Evolutionary conservation across 1,284 basidiomycete species (phyloP).

Genomic region (Austroboletus novae-zelandiae): DNA sequence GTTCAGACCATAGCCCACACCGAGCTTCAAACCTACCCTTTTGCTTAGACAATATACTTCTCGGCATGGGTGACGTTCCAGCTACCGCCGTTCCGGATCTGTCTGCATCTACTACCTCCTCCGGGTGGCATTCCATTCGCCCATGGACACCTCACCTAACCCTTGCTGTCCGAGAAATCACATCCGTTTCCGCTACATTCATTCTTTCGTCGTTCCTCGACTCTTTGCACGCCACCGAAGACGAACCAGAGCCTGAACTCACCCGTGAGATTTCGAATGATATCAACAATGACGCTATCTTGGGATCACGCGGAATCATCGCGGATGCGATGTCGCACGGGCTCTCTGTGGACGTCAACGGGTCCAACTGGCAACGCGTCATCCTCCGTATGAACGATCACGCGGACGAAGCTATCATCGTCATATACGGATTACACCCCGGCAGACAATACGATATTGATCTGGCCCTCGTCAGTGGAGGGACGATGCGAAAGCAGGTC

Average conservation of each 20-base stretch:
- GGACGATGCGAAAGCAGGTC: constrained; percentile 57
- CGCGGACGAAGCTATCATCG: constrained; percentile 74
- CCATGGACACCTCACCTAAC: constrained; percentile 70
- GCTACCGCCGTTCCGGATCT: constrained; percentile 3
- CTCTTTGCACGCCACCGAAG: constrained; percentile 12
- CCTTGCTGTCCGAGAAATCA: constrained; percentile 70
- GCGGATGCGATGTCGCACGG: constrained; percentile 69
- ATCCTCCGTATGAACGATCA: constrained; percentile 74
- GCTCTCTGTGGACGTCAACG: constrained; percentile 74
- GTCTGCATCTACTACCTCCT: constrained; percentile 13
- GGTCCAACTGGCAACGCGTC: constrained; percentile 69
- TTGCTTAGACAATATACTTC: neutral
- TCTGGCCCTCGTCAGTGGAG: constrained; percentile 64
- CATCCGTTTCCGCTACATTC: constrained; percentile 71
- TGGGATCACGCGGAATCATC: constrained; percentile 44
- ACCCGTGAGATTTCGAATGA: constrained; percentile 34
- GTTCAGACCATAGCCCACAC: neutral
- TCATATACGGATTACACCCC: constrained; percentile 77
- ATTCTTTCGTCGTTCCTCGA: constrained; percentile 58
- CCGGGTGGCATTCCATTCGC: constrained; percentile 67
- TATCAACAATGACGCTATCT: constrained; percentile 8
- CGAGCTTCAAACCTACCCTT: neutral
- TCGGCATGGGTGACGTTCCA: constrained; percentile 19
- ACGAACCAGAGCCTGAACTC: constrained; percentile 19
- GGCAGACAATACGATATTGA: constrained; percentile 79